These are phyloP conservation scores for Salvia sclarea DNA, from an alignment of 305 asterid species.

Conservation along the genomic window DNA sequence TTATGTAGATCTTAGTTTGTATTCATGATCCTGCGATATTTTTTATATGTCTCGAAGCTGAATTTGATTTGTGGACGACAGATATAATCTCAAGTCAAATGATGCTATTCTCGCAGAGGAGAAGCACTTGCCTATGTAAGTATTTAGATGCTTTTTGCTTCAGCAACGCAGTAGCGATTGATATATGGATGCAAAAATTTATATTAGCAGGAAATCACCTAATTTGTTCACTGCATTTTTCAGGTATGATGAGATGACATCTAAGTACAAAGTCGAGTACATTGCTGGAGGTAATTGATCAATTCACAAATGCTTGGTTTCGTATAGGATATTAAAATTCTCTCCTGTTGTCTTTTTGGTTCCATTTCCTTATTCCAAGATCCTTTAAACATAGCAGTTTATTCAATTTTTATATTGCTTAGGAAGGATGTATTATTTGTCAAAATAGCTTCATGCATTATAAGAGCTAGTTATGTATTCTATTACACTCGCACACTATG, in stretches of 20 bases:
- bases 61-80: conserved; percentile 25
- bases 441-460: background rate
- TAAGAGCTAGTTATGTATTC: background rate
- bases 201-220: background rate
- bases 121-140: conserved; percentile 75
- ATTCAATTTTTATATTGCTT: background rate
- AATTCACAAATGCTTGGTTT: background rate
- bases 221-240: conserved; percentile 23
- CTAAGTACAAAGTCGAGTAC: conserved; percentile 65
- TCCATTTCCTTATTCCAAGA: background rate
- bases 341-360: background rate
- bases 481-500: background rate
- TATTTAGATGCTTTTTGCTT: background rate
- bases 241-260: conserved; percentile 76
- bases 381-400: background rate
- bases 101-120: conserved; percentile 80
- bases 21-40: background rate
- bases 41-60: conserved; percentile 23
- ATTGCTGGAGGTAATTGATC: conserved; percentile 75
- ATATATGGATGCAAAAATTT: conserved; percentile 5
- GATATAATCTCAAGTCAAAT: conserved; percentile 57
- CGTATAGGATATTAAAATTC: background rate
- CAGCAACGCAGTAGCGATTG: too few species aligned
- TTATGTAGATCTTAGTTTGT: conserved; percentile 7
- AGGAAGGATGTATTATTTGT: background rate